These are phyloP conservation scores for Strombidium stylifer DNA, from an alignment of 73 alveolate species.

Conservation along the genomic window DNA sequence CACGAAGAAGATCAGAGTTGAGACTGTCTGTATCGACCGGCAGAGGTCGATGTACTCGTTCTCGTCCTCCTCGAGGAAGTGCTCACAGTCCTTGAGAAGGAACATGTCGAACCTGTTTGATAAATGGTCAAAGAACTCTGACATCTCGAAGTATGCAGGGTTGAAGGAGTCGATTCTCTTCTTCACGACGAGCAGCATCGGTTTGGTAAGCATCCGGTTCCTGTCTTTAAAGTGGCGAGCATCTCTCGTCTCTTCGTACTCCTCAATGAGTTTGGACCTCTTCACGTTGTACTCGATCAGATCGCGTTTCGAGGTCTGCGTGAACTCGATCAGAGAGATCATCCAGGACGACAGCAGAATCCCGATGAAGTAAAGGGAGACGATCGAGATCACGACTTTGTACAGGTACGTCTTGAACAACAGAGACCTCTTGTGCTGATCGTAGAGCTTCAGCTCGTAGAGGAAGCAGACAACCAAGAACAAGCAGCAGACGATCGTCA, in stretches of 20 bases:
- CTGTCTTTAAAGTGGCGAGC: neutral
- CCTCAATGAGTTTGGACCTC: neutral
- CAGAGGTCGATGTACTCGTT: conserved; percentile 7
- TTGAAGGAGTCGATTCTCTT: neutral
- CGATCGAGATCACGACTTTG: conserved; percentile 21
- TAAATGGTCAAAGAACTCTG: conserved; percentile 5
- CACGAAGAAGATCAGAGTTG: conserved; percentile 23
- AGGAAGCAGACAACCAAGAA: conserved; percentile 19
- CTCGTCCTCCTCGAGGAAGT: conserved; percentile 18
- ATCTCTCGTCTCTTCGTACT: neutral
- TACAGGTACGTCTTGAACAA: conserved; percentile 9
- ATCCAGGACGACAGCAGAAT: conserved; percentile 21
- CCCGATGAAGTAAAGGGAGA: neutral
- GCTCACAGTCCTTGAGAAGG: conserved; percentile 10
- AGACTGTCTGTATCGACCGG: conserved; percentile 5
- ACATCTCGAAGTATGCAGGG: neutral
- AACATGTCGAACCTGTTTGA: conserved; percentile 12
- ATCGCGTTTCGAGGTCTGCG: neutral
- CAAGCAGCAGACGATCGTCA: conserved; percentile 11
- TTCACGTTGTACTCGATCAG: neutral
- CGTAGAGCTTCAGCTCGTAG: conserved; percentile 14
- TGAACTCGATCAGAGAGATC: conserved; percentile 6
- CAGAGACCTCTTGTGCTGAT: conserved; percentile 10
- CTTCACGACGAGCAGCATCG: neutral
- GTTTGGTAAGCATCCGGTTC: neutral